phyloP scores from a whole-genome alignment of 306 rosid species.

The Albizia julibrissin region DNA sequence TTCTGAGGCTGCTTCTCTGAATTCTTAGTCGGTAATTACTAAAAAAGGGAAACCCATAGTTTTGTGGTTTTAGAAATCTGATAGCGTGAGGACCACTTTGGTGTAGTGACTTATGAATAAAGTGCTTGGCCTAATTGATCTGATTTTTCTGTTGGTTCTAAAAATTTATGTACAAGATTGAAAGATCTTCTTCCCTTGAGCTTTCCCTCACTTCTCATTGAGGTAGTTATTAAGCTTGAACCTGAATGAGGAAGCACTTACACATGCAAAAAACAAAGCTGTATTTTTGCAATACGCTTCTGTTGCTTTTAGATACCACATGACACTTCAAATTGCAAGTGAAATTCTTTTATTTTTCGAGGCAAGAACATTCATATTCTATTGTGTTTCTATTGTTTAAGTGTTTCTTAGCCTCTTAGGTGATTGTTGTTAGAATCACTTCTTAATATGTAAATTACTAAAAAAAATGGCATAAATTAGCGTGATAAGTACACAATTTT shows the following conservation, averaged over 20 bases:
- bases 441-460: too few species aligned
- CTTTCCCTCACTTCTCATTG: conserved; percentile 24
- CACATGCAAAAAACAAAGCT: not conserved
- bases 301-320: not conserved
- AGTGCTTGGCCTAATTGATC: conserved; percentile 12
- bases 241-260: not conserved
- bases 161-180: conserved; percentile 26
- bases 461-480: too few species aligned
- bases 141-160: conserved; percentile 23
- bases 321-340: not conserved
- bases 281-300: not conserved
- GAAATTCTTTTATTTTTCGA: not conserved
- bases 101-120: conserved; percentile 24
- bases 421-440: too few species aligned
- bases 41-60: not conserved
- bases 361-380: not conserved
- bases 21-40: conserved; percentile 23
- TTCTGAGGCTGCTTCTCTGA: conserved; percentile 52
- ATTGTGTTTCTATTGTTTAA: not conserved
- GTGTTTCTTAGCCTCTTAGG: not conserved
- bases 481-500: too few species aligned
- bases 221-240: not conserved
- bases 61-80: conserved; percentile 31
- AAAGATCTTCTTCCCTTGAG: conserved; percentile 3
- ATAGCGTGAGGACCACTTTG: conserved; percentile 33